Conservation (phyloP, 2,329 filamentous ascomycete species). For the Didymella segeticola region DNA sequence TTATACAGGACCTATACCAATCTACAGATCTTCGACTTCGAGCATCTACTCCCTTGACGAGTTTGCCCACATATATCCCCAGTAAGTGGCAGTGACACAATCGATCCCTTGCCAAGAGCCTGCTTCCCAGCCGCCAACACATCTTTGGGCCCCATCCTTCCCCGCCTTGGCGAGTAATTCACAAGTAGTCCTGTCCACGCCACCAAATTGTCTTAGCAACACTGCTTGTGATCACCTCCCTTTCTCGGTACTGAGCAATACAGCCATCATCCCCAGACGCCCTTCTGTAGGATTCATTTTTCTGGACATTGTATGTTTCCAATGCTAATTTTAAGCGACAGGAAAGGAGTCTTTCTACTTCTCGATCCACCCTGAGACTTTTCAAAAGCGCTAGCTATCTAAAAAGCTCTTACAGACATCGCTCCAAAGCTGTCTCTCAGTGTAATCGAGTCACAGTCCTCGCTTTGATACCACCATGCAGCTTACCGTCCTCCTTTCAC, state of each 20-base stretch:
- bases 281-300: slow-evolving; percentile 22
- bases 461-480: slow-evolving; percentile 47
- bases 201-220: slow-evolving; percentile 32
- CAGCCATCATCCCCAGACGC: slow-evolving; percentile 36
- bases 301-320: slow-evolving; percentile 21
- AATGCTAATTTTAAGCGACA: slow-evolving; percentile 40
- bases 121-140: slow-evolving; percentile 26
- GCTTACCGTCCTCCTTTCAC: slow-evolving; percentile 46
- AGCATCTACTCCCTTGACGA: slow-evolving; percentile 5
- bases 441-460: slow-evolving; percentile 22
- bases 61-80: slow-evolving; percentile 37
- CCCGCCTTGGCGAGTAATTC: too few species aligned
- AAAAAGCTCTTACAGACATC: slow-evolving; percentile 35
- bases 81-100: slow-evolving; percentile 42
- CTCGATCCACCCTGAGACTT: slow-evolving; percentile 15
- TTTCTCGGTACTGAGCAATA: slow-evolving; percentile 35
- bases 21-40: slow-evolving; percentile 30
- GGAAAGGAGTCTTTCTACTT: slow-evolving; percentile 31
- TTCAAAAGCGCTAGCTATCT: slow-evolving; percentile 40
- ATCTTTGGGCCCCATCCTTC: slow-evolving; percentile 19
- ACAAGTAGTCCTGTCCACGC: slow-evolving; percentile 33
- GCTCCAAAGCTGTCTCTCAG: slow-evolving; percentile 33
- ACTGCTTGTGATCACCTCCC: slow-evolving; percentile 41
- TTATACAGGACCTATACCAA: slow-evolving; percentile 23
- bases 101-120: slow-evolving; percentile 38